phyloP scores from a whole-genome alignment of 768 basidiomycete species.

The Suillus spraguei region DNA sequence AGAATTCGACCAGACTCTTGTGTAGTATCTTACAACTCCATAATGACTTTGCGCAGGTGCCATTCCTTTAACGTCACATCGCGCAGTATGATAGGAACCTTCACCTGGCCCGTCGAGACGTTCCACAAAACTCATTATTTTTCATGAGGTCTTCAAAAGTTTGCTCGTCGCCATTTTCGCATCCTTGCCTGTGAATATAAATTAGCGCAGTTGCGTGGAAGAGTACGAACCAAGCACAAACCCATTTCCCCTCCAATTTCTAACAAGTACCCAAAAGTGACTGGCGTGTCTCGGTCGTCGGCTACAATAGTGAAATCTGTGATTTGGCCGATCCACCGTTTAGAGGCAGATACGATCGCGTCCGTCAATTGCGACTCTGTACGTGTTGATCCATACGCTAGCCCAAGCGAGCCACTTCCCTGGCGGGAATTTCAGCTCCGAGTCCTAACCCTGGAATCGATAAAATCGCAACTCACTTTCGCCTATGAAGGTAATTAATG shows the following conservation, averaged over 20 bases:
- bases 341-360: slow-evolving; percentile 3
- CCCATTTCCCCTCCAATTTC: slow-evolving; percentile 8
- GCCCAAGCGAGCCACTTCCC: slow-evolving; percentile 13
- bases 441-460: background rate
- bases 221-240: background rate
- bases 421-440: background rate
- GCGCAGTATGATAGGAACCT: slow-evolving; percentile 12
- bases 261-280: slow-evolving; percentile 10
- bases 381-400: slow-evolving; percentile 1
- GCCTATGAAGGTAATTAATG: slow-evolving; percentile 6
- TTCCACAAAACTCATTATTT: background rate
- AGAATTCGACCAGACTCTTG: background rate
- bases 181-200: background rate
- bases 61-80: slow-evolving; percentile 9
- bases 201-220: background rate
- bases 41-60: slow-evolving; percentile 8
- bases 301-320: slow-evolving; percentile 11
- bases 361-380: slow-evolving; percentile 9
- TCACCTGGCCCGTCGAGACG: slow-evolving; percentile 6
- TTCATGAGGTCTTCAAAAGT: background rate
- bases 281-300: background rate
- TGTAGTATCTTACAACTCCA: slow-evolving; percentile 2
- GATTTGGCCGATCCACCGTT: slow-evolving; percentile 8
- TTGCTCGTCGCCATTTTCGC: background rate
- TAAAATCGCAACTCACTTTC: slow-evolving; percentile 6